Percentiles rank a stretch among this genome's conserved stretches.
Evolutionary conservation across 495 filamentous ascomycete genomes (phyloP).

Genomic region (Daldinia bambusicola): DNA sequence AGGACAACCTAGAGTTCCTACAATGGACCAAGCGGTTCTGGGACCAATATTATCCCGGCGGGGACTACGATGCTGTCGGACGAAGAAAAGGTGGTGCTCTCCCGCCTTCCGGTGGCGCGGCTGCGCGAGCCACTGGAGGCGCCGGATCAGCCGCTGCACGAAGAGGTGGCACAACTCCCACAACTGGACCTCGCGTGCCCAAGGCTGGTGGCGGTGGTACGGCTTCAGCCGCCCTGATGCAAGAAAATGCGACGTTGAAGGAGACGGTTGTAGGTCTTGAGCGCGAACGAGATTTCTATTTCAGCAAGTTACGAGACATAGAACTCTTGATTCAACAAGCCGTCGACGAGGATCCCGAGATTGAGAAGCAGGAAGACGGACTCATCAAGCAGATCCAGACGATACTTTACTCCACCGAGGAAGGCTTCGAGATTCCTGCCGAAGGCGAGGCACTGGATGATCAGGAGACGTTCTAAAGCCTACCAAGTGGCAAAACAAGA

Average conservation of each 20-base stretch:
- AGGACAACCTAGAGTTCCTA: conserved; percentile 98
- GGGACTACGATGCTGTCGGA: conserved; percentile 90
- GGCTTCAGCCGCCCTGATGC: conserved; percentile 72
- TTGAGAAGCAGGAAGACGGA: conserved; percentile 92
- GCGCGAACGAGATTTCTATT: conserved; percentile 98
- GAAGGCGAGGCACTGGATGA: conserved; percentile 72
- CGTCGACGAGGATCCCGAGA: conserved; percentile 86
- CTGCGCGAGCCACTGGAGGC: conserved; percentile 60
- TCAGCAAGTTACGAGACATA: conserved; percentile 96
- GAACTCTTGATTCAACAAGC: conserved; percentile 91
- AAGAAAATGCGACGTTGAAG: conserved; percentile 86
- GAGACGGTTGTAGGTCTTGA: conserved; percentile 87
- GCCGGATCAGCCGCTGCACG: conserved; percentile 60
- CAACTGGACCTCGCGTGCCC: conserved; percentile 64
- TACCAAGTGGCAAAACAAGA: conserved; percentile 3
- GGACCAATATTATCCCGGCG: conserved; percentile 97
- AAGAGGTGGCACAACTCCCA: conserved; percentile 79
- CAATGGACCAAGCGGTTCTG: conserved; percentile 97
- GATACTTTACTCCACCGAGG: conserved; percentile 97
- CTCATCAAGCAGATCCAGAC: conserved; percentile 93
- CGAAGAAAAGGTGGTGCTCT: conserved; percentile 83
- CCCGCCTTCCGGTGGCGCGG: conserved; percentile 52
- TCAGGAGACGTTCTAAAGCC: conserved; percentile 76
- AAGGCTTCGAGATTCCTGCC: conserved; percentile 85
- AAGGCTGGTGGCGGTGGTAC: conserved; percentile 66